A percentile compares a stretch with the other conserved stretches of the same genome.
phyloP scores from a whole-genome alignment of 495 filamentous ascomycete genomes.

The Hypoxylon fuscum region DNA sequence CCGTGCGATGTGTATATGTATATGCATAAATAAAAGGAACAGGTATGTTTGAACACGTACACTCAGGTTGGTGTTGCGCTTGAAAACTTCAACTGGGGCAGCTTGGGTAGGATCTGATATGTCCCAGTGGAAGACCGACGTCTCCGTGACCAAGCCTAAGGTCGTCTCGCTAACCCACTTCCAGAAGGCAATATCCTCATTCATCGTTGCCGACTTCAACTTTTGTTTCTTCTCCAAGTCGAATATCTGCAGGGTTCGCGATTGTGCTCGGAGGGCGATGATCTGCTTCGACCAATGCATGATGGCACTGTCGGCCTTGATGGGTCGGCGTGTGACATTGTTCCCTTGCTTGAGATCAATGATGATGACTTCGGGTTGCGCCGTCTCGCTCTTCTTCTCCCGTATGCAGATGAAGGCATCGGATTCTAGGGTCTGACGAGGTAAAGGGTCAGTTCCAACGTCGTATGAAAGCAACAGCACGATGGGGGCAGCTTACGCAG shows the following conservation, averaged over 20 bases:
- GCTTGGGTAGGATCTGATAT: conserved; percentile 82
- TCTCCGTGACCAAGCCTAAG: conserved; percentile 89
- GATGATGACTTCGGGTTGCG: conserved; percentile 93
- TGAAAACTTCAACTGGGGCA: conserved; percentile 87
- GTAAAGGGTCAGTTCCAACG: conserved; percentile 28
- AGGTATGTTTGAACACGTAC: conserved; percentile 60
- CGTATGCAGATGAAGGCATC: conserved; percentile 95
- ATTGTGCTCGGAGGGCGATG: conserved; percentile 93
- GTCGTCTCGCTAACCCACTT: conserved; percentile 94
- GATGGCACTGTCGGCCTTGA: conserved; percentile 99
- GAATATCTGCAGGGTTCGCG: conserved; percentile 95
- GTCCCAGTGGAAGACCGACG: conserved; percentile 95
- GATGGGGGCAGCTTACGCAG: conserved; percentile 73
- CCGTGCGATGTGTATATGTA: neutral
- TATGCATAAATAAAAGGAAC: neutral
- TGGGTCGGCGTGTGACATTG: conserved; percentile 89
- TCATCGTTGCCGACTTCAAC: conserved; percentile 93
- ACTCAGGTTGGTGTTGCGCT: conserved; percentile 85
- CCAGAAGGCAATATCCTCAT: conserved; percentile 97
- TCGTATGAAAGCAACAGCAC: conserved; percentile 3
- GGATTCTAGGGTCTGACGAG: conserved; percentile 88
- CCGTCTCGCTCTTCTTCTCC: conserved; percentile 82
- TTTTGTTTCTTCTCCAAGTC: conserved; percentile 89
- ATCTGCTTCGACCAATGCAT: conserved; percentile 98
- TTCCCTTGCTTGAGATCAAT: conserved; percentile 95